phyloP scores from a whole-genome alignment of 441 rosid genomes.

The Geranium incanum region DNA sequence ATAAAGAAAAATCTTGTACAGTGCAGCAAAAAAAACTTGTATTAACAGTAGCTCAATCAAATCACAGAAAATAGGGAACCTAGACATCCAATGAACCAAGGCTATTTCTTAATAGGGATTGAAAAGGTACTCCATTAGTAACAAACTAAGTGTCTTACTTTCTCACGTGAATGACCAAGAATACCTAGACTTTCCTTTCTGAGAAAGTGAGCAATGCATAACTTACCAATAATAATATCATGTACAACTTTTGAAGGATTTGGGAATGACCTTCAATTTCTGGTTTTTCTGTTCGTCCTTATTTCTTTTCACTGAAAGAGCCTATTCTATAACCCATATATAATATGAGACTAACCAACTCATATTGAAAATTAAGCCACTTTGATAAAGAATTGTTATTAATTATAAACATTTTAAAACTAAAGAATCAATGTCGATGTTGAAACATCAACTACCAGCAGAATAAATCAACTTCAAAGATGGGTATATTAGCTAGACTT shows the following conservation, averaged over 20 bases:
- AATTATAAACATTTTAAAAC: neutral
- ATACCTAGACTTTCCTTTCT: too few relatives aligned
- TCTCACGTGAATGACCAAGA: neutral
- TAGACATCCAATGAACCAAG: neutral
- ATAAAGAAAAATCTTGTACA: neutral
- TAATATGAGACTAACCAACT: too few relatives aligned
- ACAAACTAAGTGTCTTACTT: neutral
- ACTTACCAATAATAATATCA: neutral
- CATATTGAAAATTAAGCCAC: neutral
- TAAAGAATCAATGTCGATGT: neutral
- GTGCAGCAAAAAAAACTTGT: neutral
- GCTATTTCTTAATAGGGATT: neutral
- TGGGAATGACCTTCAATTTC: neutral
- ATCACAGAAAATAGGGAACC: neutral
- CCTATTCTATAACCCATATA: too few relatives aligned
- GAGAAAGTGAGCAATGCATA: neutral
- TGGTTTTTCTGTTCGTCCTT: too few relatives aligned
- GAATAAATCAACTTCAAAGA: neutral
- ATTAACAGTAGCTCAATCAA: neutral
- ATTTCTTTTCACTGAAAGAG: too few relatives aligned
- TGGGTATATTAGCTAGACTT: constrained; percentile 31
- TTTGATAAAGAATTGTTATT: neutral
- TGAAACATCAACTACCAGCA: neutral
- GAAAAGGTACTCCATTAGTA: neutral
- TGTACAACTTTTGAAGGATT: neutral